Evolutionary conservation across 1,284 basidiomycete species (phyloP), one percentile per base, ranked within the genome.

Genomic region (Coniferiporia sulphurascens): DNA sequence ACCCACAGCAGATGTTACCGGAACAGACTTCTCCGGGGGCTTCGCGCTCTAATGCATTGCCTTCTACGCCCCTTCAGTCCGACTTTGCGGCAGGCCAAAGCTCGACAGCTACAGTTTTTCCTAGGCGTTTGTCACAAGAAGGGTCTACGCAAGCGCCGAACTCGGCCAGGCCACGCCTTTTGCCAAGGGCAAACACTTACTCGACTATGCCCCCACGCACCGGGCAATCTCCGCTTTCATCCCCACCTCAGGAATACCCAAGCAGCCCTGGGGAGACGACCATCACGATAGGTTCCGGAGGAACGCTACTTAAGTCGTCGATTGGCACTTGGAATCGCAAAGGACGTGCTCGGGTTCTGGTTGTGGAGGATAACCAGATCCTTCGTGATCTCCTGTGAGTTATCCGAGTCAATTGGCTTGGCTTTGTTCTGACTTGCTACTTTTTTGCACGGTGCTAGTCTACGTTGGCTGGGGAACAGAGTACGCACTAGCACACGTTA

Each of bases 281-380:
- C 4, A 76, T 89, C 17, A 70, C 77, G 1, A 72, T 88, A 43
- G 85, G 84, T 10, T 69, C 76, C 7, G 80, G 79, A 6, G 87
- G 86, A 8, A 84, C 81, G 2, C 68, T 89, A 35, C 69, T 89
- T 48, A 83, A 79, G 70, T 78, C 83, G 3, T 84, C 86, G 0
- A 67, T 85, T n/a, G 76, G 80, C 32, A 67, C 81, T 48, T 64
- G 80, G 77, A 27, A 68, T 68, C 15, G 68, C 69, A 27, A 74
- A 56, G 71, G 71, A 1, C 72, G 71, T 7, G 8, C 86, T 57
- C 80, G 84, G 51, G 84, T 93, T 8, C 74, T 94, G 56, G 85
- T 94, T 1, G 89, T 93, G 1, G 93, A 93, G 72, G 91, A 95
- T 67, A 93, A 94, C 68, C 82, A 73, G 58, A 88, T 91, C 57